A percentile compares a stretch with the other conserved stretches of the same genome.
Conservation (phyloP, 202 grass and related monocot species). For the Carex sylvatica region DNA sequence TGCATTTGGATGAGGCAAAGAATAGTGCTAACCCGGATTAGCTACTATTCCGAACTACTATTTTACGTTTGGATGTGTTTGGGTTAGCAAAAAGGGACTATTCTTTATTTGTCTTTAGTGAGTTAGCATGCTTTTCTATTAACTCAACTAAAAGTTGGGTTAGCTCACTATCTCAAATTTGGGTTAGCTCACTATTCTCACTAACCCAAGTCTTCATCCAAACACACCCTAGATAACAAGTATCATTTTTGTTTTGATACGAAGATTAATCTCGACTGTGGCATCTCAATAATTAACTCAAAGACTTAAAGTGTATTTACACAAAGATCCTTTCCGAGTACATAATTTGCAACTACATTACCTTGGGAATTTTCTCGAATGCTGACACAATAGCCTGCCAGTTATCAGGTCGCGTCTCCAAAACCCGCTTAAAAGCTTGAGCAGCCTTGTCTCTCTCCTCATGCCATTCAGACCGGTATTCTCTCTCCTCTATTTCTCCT, state of each 20-base stretch:
- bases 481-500: constrained; percentile 25
- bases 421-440: constrained; percentile 47
- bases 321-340: neutral
- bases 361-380: constrained; percentile 88
- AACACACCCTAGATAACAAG: neutral
- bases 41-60: too few relatives aligned
- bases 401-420: constrained; percentile 68
- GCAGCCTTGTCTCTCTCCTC: constrained; percentile 67
- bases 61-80: too few relatives aligned
- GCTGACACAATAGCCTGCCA: constrained; percentile 93
- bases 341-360: constrained; percentile 18
- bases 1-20: too few relatives aligned
- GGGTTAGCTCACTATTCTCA: too few relatives aligned
- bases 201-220: too few relatives aligned
- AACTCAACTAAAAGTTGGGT: too few relatives aligned
- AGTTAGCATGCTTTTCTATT: too few relatives aligned
- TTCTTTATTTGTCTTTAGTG: too few relatives aligned
- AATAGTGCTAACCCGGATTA: too few relatives aligned
- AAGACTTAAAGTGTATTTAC: neutral
- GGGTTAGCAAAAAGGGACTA: too few relatives aligned
- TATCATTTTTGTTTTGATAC: neutral
- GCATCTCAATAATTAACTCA: neutral
- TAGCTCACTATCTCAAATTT: too few relatives aligned
- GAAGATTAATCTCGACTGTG: neutral
- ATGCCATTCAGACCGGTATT: constrained; percentile 70